Evolutionary conservation across 1,284 basidiomycete species (phyloP), one percentile per base, ranked within the genome.

Genomic region (Volvariella volvacea): DNA sequence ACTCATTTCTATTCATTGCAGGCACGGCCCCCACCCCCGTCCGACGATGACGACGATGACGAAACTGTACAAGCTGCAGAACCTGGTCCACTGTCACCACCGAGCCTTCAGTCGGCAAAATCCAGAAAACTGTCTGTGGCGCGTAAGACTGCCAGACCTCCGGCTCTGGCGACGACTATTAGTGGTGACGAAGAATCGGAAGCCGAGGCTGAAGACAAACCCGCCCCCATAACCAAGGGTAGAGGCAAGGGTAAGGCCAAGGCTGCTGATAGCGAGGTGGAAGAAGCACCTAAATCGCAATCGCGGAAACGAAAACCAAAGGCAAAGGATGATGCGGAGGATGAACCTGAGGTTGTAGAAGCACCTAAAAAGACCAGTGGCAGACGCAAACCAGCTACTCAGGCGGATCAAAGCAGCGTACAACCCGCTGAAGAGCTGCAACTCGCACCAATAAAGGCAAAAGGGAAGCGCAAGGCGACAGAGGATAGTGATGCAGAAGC

Each of bases 361-460:
- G 39, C 34, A 36, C 6, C 34, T 15, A 50, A 47, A 42, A 55
- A 61, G 50, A 55, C 52, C 21, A 59, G 57, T 48, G 55, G 51
- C 41, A 67, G 67, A 56, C 59, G 55, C 30, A 65, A 66, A 50
- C 52, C n/a, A n/a, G n/a, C n/a, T n/a, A n/a, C 54, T 14, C 54
- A 53, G 25, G 12, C 41, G 57, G 50, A 4, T 47, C 39, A 15
- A 55, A 52, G 9, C 52, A 45, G 16, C 46, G 47, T 6, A 46
- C 41, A 10, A 48, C 34, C 34, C 34, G 14, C 19, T 36, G 34
- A 36, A 15, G 19, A 15, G n/a, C 6, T n/a, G n/a, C 7, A 36
- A 7, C 6, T 36, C 6, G 19, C 6, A 20, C n/a, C 34, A 36
- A 36, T 15, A 36, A 52, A 52, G 25, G 38, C 37, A 32, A 55